Evolutionary conservation across 2,329 filamentous ascomycete genomes (phyloP).

Genomic region (Leptoxyphium fumago): DNA sequence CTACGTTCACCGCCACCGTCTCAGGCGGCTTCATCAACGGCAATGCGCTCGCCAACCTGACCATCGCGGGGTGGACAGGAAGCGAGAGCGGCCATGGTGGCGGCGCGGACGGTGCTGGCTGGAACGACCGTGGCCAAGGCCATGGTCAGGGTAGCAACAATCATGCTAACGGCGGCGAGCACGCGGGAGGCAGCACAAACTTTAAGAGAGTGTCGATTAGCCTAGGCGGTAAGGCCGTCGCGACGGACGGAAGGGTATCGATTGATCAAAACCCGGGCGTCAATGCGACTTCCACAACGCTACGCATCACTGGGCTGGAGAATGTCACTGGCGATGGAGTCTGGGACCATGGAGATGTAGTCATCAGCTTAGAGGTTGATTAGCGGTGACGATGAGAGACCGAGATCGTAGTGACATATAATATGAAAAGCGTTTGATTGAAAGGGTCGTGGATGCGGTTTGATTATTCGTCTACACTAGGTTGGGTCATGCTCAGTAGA

Average conservation of each 20-base stretch:
- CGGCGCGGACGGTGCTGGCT: no score
- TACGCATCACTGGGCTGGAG: not conserved
- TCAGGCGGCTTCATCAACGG: slow-evolving; percentile 9
- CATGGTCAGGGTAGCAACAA: not conserved
- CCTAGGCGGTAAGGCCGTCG: not conserved
- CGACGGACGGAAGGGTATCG: not conserved
- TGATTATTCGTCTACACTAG: no score
- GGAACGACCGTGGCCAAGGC: not conserved
- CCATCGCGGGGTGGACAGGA: slow-evolving; percentile 10
- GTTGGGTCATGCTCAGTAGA: no score
- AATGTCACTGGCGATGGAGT: not conserved
- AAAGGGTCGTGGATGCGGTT: no score
- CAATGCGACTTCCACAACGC: not conserved
- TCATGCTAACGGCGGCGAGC: no score
- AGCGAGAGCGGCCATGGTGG: no score
- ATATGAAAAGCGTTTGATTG: no score
- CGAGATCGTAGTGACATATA: no score
- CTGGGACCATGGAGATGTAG: not conserved
- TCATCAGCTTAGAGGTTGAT: not conserved
- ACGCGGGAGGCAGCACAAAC: no score
- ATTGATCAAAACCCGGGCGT: not conserved
- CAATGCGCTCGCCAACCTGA: slow-evolving; percentile 15
- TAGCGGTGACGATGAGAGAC: no score
- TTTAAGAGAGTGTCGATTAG: not conserved
- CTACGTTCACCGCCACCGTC: slow-evolving; percentile 8